Evolutionary conservation across 2,329 filamentous ascomycete species (phyloP), one percentile per base, ranked within the genome.

Genomic region (Didymella pomorum): DNA sequence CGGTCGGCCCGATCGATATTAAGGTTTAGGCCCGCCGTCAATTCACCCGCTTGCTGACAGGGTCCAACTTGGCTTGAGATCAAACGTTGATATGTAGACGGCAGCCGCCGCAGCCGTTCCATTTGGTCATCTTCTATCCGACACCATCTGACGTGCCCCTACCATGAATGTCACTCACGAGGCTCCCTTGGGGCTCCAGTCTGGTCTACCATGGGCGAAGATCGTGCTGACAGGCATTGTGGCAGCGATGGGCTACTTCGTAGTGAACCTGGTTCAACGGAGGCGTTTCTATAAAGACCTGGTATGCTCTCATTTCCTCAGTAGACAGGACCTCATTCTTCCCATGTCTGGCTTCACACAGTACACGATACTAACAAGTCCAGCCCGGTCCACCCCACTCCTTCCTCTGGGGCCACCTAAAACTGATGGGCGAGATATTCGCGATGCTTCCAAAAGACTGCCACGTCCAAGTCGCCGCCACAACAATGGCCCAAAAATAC

Each of bases 331-430:
- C 14, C 8, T 20, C n/a, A 18, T 8, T 9, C 33, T n/a, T 18
- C 10, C 33, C n/a, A 37, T 20, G n/a, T n/a, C n/a, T n/a, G n/a
- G n/a, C n/a, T n/a, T n/a, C n/a, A n/a, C n/a, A n/a, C n/a, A n/a
- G n/a, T n/a, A 25, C 7, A 48, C 25, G 20, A 51, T 35, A 20
- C 26, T 47, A 12, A 59, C 28, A 4, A 39, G 7, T 5, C 3
- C 33, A 76, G 74, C 79, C 79, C 31, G 75, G 74, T 44, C 78
- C 79, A 18, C 79, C 79, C 14, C 77, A 79, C 51, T 69, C 67
- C 51, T 78, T 75, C 51, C 45, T 81, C 20, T 79, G 74, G 61
- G 80, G 80, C 5, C 76, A 79, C 43, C 65, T 81, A 2, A 69
- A 72, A 42, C 61, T 76, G n/a, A 68, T 81, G 61, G 75, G 73